These are phyloP conservation scores for Clonostachys solani DNA, from an alignment of 2,329 filamentous ascomycete species.

Conservation along the genomic window DNA sequence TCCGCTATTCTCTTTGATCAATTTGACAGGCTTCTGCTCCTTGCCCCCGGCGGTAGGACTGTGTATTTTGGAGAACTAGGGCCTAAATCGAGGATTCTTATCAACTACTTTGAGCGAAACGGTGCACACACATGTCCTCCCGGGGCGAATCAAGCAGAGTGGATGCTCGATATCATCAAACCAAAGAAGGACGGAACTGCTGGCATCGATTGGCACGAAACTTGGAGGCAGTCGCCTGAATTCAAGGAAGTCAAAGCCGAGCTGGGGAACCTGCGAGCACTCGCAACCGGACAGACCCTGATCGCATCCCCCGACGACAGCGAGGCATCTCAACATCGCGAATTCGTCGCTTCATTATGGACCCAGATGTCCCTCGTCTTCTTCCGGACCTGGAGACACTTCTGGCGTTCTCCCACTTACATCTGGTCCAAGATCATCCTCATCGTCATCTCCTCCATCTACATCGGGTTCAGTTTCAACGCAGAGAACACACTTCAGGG, in stretches of 20 bases:
- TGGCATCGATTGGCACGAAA: conserved; percentile 49
- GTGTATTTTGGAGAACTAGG: conserved; percentile 75
- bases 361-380: conserved; percentile 59
- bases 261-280: conserved; percentile 41
- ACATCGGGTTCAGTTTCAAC: conserved; percentile 67
- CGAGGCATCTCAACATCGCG: conserved; percentile 52
- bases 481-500: conserved; percentile 57
- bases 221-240: conserved; percentile 50
- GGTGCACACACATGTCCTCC: conserved; percentile 51
- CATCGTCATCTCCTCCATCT: conserved; percentile 47
- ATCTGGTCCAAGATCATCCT: conserved; percentile 68
- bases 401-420: conserved; percentile 78
- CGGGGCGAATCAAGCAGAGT: conserved; percentile 62
- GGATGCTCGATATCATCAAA: conserved; percentile 49
- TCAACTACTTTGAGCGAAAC: conserved; percentile 57
- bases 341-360: conserved; percentile 63
- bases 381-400: conserved; percentile 71
- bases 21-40: conserved; percentile 54
- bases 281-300: conserved; percentile 17
- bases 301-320: background rate
- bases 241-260: conserved; percentile 45
- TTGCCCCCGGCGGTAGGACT: conserved; percentile 42
- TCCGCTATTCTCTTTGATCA: conserved; percentile 31
- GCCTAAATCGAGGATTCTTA: conserved; percentile 31
- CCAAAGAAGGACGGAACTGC: conserved; percentile 22